Percentiles rank a stretch among this genome's conserved stretches.
These are phyloP conservation scores for Melaleuca alternifolia DNA, from an alignment of 345 rosid genomes.

Conservation along the genomic window DNA sequence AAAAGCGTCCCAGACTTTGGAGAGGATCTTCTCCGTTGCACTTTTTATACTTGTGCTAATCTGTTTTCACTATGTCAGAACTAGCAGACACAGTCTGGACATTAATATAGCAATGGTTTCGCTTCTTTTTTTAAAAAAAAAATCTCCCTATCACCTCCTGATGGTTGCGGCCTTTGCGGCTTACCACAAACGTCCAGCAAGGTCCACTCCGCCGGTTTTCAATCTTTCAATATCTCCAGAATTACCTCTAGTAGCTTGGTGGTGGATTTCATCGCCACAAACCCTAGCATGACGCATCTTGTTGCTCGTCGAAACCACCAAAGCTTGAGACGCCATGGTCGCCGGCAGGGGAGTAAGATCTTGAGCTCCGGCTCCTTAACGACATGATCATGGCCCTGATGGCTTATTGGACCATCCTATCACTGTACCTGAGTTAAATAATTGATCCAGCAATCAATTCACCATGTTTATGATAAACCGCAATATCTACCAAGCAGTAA, in stretches of 20 bases:
- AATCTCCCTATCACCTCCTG: background rate
- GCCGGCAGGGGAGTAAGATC: background rate
- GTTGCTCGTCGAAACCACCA: background rate
- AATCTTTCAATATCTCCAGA: background rate
- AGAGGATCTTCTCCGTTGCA: background rate
- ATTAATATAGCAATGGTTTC: background rate
- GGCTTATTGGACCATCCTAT: background rate
- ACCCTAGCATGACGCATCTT: background rate
- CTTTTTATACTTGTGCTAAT: background rate
- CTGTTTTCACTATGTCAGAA: background rate
- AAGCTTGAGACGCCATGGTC: background rate
- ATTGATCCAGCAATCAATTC: too few relatives aligned
- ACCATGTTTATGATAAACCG: background rate
- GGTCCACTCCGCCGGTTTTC: background rate
- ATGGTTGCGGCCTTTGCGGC: background rate
- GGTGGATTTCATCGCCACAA: background rate
- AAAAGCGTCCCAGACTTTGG: background rate
- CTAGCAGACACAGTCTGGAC: background rate
- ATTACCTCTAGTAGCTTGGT: background rate
- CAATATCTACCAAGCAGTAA: background rate
- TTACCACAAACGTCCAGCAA: background rate
- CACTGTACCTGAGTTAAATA: background rate
- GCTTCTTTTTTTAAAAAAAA: background rate
- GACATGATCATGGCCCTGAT: background rate
- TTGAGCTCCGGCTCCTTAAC: background rate